Percentiles rank a stretch among this genome's conserved stretches.
These are phyloP conservation scores for Lepidium didymum DNA, from an alignment of 345 rosid species.

Conservation along the genomic window DNA sequence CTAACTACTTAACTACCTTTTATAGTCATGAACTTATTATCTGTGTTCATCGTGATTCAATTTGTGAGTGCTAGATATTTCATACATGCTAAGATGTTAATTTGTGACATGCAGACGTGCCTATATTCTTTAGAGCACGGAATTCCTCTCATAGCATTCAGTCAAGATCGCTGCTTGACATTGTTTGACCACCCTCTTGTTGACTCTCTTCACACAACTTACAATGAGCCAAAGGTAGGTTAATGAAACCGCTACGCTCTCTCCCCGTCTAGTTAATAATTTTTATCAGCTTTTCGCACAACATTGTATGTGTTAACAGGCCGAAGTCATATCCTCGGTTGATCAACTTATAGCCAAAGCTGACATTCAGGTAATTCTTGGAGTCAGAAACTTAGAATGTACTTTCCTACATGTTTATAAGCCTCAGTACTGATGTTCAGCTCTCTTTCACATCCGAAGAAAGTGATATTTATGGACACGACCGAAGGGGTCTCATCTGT, in stretches of 20 bases:
- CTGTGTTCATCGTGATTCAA: not conserved
- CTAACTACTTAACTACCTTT: too few relatives aligned
- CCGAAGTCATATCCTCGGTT: constrained; percentile 75
- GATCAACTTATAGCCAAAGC: constrained; percentile 64
- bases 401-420: not conserved
- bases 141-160: constrained; percentile 86
- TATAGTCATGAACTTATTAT: not conserved
- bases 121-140: constrained; percentile 68
- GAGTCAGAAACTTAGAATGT: constrained; percentile 1
- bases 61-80: not conserved
- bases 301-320: constrained; percentile 40
- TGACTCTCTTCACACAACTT: constrained; percentile 61
- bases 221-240: constrained; percentile 76
- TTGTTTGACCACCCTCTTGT: constrained; percentile 80
- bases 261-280: not conserved
- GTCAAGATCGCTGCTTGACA: constrained; percentile 76
- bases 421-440: not conserved
- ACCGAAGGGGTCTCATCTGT: constrained; percentile 56
- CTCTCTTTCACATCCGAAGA: constrained; percentile 43
- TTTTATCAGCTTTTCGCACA: not conserved
- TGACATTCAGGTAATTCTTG: constrained; percentile 66
- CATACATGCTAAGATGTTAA: not conserved
- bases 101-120: constrained; percentile 49
- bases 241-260: not conserved
- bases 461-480: constrained; percentile 64